Percentiles rank a stretch among this genome's conserved stretches.
Conservation (phyloP, 2,329 filamentous ascomycete genomes). For the Fusarium compactum region DNA sequence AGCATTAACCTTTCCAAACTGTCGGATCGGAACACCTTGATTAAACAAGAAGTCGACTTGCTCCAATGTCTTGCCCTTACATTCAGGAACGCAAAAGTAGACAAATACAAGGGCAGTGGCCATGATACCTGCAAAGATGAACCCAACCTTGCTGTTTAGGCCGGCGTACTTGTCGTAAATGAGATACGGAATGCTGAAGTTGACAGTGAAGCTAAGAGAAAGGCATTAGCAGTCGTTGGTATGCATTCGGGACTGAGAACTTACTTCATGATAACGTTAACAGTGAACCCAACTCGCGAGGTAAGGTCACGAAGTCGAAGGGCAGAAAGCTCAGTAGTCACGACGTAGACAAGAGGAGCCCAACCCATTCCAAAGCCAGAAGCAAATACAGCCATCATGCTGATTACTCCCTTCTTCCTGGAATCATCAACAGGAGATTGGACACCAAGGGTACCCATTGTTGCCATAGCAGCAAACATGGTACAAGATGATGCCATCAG, state of each 20-base stretch:
- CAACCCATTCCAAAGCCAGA: constrained; percentile 19
- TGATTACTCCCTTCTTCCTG: constrained; percentile 41
- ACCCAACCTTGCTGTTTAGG: constrained; percentile 34
- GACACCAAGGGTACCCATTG: constrained; percentile 44
- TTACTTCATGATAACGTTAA: constrained; percentile 38
- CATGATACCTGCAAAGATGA: constrained; percentile 39
- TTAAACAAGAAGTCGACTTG: constrained; percentile 41
- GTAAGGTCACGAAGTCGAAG: constrained; percentile 31
- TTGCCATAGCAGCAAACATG: constrained; percentile 39
- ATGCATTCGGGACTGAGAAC: accelerated
- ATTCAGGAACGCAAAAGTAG: constrained; percentile 38
- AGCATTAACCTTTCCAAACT: constrained; percentile 34
- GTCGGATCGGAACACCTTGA: constrained; percentile 19
- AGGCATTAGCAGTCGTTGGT: not conserved
- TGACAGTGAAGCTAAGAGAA: constrained; percentile 31
- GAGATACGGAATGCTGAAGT: constrained; percentile 41
- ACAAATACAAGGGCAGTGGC: constrained; percentile 4
- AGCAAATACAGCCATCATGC: constrained; percentile 45
- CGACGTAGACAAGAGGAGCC: constrained; percentile 33
- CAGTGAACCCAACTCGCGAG: constrained; percentile 26
- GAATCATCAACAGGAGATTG: constrained; percentile 18
- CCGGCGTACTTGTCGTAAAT: constrained; percentile 37
- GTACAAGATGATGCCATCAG: constrained; percentile 37
- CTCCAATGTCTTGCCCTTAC: constrained; percentile 37
- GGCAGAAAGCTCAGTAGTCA: constrained; percentile 39